These are phyloP conservation scores for Xylariaceae sp. DNA, from an alignment of 2,329 filamentous ascomycete genomes.

Conservation along the genomic window DNA sequence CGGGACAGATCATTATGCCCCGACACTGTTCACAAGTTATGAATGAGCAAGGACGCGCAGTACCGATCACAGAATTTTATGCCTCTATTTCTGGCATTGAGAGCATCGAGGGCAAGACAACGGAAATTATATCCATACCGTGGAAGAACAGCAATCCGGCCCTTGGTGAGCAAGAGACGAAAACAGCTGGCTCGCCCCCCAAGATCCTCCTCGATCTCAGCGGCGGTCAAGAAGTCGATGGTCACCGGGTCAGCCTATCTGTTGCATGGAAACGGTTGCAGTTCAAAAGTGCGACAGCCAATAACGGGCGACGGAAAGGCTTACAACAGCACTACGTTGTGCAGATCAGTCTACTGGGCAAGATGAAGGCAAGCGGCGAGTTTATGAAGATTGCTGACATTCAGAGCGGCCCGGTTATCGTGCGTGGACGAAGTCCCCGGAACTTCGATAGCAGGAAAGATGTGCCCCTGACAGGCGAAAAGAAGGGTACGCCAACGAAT, in stretches of 20 bases:
- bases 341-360: constrained; percentile 76
- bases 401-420: constrained; percentile 89
- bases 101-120: constrained; percentile 85
- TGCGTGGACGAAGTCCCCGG: constrained; percentile 83
- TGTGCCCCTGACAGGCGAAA: constrained; percentile 43
- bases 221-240: constrained; percentile 67
- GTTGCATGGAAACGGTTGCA: constrained; percentile 92
- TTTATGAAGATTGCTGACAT: constrained; percentile 76
- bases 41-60: constrained; percentile 71
- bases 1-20: constrained; percentile 79
- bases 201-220: constrained; percentile 51
- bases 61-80: constrained; percentile 72
- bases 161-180: constrained; percentile 42
- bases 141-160: constrained; percentile 77
- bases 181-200: constrained; percentile 47
- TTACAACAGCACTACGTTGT: constrained; percentile 94
- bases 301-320: constrained; percentile 91
- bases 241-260: constrained; percentile 72
- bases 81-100: constrained; percentile 82
- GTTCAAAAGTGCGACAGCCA: constrained; percentile 93
- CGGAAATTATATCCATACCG: constrained; percentile 93
- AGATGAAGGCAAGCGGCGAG: constrained; percentile 60
- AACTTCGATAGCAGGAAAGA: constrained; percentile 87
- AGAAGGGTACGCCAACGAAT: constrained; percentile 38
- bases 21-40: constrained; percentile 63